Conservation (phyloP, 1,139 yeast species). For the Wickerhamomyces sp. region DNA sequence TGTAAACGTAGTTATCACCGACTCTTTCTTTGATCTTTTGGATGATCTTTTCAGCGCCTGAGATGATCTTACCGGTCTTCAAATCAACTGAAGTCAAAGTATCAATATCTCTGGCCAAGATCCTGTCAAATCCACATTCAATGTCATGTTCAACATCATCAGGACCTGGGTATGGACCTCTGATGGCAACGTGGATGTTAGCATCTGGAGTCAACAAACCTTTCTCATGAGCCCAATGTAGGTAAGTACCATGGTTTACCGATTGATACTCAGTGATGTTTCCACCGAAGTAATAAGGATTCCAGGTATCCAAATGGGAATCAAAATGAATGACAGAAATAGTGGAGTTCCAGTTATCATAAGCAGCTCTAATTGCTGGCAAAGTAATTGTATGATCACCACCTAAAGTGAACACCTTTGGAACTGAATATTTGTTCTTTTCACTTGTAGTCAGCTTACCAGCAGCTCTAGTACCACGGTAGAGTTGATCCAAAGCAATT, state of each 20-base stretch:
- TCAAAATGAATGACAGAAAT: slow-evolving; percentile 51
- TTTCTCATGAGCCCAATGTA: slow-evolving; percentile 55
- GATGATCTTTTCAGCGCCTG: slow-evolving; percentile 37
- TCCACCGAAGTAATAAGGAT: slow-evolving; percentile 50
- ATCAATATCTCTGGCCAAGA: slow-evolving; percentile 45
- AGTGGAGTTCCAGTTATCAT: slow-evolving; percentile 41
- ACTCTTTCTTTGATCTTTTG: slow-evolving; percentile 33
- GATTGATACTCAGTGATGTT: slow-evolving; percentile 40
- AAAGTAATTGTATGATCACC: slow-evolving; percentile 57
- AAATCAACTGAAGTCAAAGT: background rate
- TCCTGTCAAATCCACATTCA: slow-evolving; percentile 40
- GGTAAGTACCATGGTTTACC: slow-evolving; percentile 50
- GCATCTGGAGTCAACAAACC: slow-evolving; percentile 39
- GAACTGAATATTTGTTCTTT: slow-evolving; percentile 16
- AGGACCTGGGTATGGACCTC: slow-evolving; percentile 32
- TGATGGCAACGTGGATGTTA: slow-evolving; percentile 33
- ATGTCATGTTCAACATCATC: slow-evolving; percentile 42
- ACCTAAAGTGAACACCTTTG: slow-evolving; percentile 47
- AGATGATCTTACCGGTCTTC: slow-evolving; percentile 26
- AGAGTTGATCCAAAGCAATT: slow-evolving; percentile 49
- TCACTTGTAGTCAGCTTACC: slow-evolving; percentile 27
- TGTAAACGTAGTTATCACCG: slow-evolving; percentile 39
- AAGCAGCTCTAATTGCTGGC: slow-evolving; percentile 47
- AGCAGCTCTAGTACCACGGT: slow-evolving; percentile 34
- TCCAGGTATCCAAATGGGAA: slow-evolving; percentile 58